phyloP scores from a whole-genome alignment of 495 filamentous ascomycete species.

The Penicillium manginii region DNA sequence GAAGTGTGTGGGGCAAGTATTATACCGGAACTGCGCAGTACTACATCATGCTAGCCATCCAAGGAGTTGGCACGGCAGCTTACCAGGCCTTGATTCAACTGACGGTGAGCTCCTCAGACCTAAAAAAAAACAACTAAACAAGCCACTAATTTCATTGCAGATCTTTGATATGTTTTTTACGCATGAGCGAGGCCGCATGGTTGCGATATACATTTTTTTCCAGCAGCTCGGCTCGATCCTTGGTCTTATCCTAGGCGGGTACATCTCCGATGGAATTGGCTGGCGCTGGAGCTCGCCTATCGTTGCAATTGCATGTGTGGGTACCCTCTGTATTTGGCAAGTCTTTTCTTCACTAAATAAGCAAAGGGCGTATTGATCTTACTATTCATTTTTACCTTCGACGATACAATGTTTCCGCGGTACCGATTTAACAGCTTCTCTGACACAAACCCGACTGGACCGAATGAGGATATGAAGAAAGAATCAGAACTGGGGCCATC shows the following conservation, averaged over 20 bases:
- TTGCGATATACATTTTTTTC: constrained; percentile 33
- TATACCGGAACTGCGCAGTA: constrained; percentile 30
- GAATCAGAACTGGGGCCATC: constrained; percentile 11
- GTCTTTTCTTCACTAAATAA: not conserved
- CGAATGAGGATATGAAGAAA: not conserved
- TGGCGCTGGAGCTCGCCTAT: constrained; percentile 42
- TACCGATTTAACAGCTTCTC: constrained; percentile 25
- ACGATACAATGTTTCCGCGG: constrained; percentile 40
- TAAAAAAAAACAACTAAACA: not conserved
- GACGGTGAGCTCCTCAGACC: constrained; percentile 18
- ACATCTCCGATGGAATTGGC: constrained; percentile 32
- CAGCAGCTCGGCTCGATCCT: constrained; percentile 35
- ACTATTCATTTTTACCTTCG: constrained; percentile 39
- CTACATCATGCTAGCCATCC: constrained; percentile 27
- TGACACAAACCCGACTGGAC: not conserved
- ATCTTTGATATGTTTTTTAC: constrained; percentile 38
- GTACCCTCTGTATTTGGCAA: not conserved
- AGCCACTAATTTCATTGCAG: constrained; percentile 11
- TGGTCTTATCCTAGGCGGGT: constrained; percentile 33
- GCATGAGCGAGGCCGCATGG: constrained; percentile 32
- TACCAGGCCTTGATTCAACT: constrained; percentile 38
- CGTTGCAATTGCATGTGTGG: constrained; percentile 36
- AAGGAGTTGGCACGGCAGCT: constrained; percentile 34
- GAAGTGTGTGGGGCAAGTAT: constrained; percentile 32
- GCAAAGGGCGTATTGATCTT: constrained; percentile 29